A percentile compares a stretch with the other conserved stretches of the same genome.
These are phyloP conservation scores for Sugiyamaella chiloensis DNA, from an alignment of 805 yeast species.

Conservation along the genomic window DNA sequence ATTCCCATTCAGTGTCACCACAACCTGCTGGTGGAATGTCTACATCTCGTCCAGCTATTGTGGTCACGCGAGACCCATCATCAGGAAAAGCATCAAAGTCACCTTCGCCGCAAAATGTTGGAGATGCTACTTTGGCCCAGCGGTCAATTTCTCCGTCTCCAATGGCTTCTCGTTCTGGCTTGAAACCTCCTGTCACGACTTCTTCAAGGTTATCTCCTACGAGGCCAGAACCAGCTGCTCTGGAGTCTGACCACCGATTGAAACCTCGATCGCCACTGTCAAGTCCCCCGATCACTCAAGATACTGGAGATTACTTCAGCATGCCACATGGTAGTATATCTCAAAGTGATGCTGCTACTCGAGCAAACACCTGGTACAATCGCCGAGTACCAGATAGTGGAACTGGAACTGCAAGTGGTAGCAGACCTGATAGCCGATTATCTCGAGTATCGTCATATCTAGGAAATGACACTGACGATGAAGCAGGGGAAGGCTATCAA, in stretches of 20 bases:
- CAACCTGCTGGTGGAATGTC: too few species aligned
- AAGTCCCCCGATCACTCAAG: slow-evolving; percentile 15
- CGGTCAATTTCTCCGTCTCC: too few species aligned
- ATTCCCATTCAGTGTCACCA: too few species aligned
- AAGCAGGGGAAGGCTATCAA: not conserved
- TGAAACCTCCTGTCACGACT: too few species aligned
- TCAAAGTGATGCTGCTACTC: slow-evolving; percentile 7
- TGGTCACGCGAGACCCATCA: too few species aligned
- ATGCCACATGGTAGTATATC: not conserved
- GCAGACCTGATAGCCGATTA: slow-evolving; percentile 7
- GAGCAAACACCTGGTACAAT: slow-evolving; percentile 10
- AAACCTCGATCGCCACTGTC: slow-evolving; percentile 16
- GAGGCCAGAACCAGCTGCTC: slow-evolving; percentile 17
- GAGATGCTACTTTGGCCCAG: too few species aligned
- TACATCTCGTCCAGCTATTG: too few species aligned
- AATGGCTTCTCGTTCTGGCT: too few species aligned
- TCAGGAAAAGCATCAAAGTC: too few species aligned
- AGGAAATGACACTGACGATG: not conserved
- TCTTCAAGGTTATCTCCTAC: too few species aligned
- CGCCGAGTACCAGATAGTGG: slow-evolving; percentile 11
- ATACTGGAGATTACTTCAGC: slow-evolving; percentile 15
- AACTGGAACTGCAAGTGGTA: slow-evolving; percentile 8
- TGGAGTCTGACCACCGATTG: not conserved
- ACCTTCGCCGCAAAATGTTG: too few species aligned
- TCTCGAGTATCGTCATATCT: not conserved